Evolutionary conservation across 306 rosid species (phyloP), one percentile per base, ranked within the genome.

Genomic region (Vicia sativa): DNA sequence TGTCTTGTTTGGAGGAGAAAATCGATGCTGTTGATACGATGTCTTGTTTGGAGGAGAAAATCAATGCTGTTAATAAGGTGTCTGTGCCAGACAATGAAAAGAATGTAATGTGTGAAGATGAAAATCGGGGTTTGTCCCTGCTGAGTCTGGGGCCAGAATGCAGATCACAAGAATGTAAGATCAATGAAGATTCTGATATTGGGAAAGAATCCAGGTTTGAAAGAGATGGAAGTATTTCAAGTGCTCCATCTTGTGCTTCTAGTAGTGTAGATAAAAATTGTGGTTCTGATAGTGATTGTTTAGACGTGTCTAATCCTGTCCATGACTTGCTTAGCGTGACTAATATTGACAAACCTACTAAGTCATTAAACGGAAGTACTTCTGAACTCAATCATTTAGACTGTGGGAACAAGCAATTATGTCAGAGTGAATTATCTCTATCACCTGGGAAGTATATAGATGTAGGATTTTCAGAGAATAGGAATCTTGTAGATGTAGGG

Each of bases 331-430:
- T 26, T 72, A 55, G 68, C 11, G 13, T 68, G 44, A 46, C 76
- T 66, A 61, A 72, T 58, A 59, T 42, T 69, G 72, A 55, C 70
- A 58, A 19, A 61, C 82, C 56, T 62, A 34, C 57, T 62, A 63
- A 78, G 49, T 78, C 79, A 15, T 50, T 49, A 41, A 46, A 62
- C 67, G 78, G 25, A 76, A 69, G 73, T 64, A 44, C 78, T 55
- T 58, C 83, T 41, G 84, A 72, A 41, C 74, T 77, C 77, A 79
- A 15, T 60, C n/a, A 68, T 34, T 41, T 55, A 68, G 85, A 62
- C 67, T 74, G 67, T 71, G 78, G 37, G 64, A 73, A 79, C 70
- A 72, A 68, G 68, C 78, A 70, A 46, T 60, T 77, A 45, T 42
- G 55, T 79, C 79, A 46, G 71, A 72, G 62, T 70, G 84, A 77